A percentile compares a stretch with the other conserved stretches of the same genome.
These are phyloP conservation scores for Sphaerostilbella broomeana DNA, from an alignment of 2,329 filamentous ascomycete species.

Conservation along the genomic window DNA sequence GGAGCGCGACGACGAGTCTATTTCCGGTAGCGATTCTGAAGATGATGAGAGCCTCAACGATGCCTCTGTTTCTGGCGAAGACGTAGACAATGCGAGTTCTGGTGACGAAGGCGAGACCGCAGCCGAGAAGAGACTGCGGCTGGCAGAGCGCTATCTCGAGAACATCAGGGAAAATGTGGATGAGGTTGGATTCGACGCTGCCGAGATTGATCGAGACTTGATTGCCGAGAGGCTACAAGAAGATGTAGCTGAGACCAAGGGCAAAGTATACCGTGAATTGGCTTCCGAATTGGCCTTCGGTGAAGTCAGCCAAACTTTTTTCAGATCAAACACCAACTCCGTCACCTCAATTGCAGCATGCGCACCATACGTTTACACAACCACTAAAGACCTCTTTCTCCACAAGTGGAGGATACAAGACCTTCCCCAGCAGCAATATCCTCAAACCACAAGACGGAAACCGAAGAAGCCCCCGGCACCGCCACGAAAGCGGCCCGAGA, in stretches of 20 bases:
- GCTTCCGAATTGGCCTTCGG: conserved; percentile 66
- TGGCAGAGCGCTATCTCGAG: conserved; percentile 89
- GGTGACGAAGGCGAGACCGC: conserved; percentile 82
- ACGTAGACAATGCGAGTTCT: conserved; percentile 42
- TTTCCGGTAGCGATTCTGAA: conserved; percentile 75
- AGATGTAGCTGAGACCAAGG: conserved; percentile 87
- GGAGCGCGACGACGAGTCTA: conserved; percentile 67
- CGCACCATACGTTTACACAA: conserved; percentile 78
- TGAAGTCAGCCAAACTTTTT: conserved; percentile 61
- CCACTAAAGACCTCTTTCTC: conserved; percentile 75
- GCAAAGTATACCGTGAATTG: conserved; percentile 77
- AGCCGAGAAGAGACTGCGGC: conserved; percentile 74
- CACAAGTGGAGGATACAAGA: conserved; percentile 85
- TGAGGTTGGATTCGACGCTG: conserved; percentile 81
- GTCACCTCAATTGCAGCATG: conserved; percentile 76
- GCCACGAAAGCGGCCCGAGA: conserved; percentile 55
- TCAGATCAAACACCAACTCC: conserved; percentile 69
- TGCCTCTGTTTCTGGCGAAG: conserved; percentile 39
- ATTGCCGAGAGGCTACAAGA: conserved; percentile 87
- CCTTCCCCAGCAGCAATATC: conserved; percentile 53
- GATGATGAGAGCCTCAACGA: conserved; percentile 47
- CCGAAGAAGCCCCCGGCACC: conserved; percentile 51
- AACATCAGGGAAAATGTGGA: conserved; percentile 81
- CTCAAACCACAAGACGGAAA: conserved; percentile 52
- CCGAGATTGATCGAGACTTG: conserved; percentile 84